Conservation (phyloP, 305 asterid species). For the Stenogyne calaminthoides region DNA sequence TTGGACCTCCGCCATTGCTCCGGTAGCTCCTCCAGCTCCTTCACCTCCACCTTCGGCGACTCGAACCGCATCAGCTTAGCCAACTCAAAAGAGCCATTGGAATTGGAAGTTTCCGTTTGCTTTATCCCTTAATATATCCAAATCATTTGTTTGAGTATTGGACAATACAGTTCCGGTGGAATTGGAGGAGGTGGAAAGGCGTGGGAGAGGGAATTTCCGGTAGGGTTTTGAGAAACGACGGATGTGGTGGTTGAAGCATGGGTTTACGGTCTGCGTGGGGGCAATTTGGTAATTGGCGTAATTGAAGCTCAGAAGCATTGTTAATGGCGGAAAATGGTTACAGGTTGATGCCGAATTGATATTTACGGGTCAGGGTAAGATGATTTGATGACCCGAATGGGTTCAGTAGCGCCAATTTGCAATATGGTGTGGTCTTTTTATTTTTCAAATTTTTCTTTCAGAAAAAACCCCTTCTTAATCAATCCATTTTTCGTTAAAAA, state of each 20-base stretch:
- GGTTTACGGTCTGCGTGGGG: slow-evolving; percentile 27
- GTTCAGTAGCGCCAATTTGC: neutral
- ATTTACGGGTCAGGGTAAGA: slow-evolving; percentile 18
- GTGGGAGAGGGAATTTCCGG: slow-evolving; percentile 29
- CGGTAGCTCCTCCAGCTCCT: slow-evolving; percentile 83
- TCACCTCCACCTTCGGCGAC: slow-evolving; percentile 65
- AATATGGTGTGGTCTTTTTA: too few species aligned
- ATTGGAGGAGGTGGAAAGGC: slow-evolving; percentile 33
- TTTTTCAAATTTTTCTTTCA: too few species aligned
- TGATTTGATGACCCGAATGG: neutral
- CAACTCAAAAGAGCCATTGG: slow-evolving; percentile 55
- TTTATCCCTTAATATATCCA: slow-evolving; percentile 29
- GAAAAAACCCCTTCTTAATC: too few species aligned
- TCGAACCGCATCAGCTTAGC: slow-evolving; percentile 61
- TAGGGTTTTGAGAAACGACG: slow-evolving; percentile 32
- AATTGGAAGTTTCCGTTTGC: slow-evolving; percentile 43
- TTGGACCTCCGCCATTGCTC: slow-evolving; percentile 94
- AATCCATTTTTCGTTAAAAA: too few species aligned
- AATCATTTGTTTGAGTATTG: slow-evolving; percentile 21
- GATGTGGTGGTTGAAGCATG: slow-evolving; percentile 29
- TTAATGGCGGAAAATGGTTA: slow-evolving; percentile 28
- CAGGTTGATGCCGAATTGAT: slow-evolving; percentile 17
- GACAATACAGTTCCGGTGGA: slow-evolving; percentile 30
- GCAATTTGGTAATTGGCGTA: slow-evolving; percentile 27
- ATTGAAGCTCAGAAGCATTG: slow-evolving; percentile 47